Percentiles rank a stretch among this genome's conserved stretches.
These are phyloP conservation scores for Purpureocillium lavendulum DNA, from an alignment of 2,329 filamentous ascomycete species.

Conservation along the genomic window DNA sequence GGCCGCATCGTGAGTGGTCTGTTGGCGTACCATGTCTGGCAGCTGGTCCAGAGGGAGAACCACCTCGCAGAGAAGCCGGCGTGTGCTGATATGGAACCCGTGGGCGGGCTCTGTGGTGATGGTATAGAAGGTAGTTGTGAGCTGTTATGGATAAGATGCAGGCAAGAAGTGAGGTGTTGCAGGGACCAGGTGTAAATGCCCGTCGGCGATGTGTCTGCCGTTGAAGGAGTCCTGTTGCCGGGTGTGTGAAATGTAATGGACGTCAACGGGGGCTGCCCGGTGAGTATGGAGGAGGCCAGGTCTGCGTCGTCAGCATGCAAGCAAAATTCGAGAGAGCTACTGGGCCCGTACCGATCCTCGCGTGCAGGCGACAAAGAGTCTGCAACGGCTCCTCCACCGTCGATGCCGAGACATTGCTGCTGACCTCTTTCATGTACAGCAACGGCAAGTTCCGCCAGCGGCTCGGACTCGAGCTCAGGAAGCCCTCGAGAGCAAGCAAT, in stretches of 20 bases:
- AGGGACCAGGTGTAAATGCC: constrained; percentile 5
- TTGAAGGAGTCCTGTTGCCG: background rate
- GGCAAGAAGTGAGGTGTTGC: constrained; percentile 5
- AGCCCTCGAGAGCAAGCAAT: constrained; percentile 2
- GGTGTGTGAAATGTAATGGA: constrained; percentile 1
- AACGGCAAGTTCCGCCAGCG: constrained; percentile 5
- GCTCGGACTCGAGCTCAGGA: constrained; percentile 3
- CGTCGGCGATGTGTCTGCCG: background rate
- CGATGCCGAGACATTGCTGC: background rate
- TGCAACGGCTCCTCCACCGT: constrained; percentile 7
- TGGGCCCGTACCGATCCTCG: constrained; percentile 7
- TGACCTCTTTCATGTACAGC: background rate
- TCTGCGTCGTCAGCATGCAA: constrained; percentile 1
- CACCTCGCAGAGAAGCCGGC: constrained; percentile 4
- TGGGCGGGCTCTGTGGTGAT: background rate
- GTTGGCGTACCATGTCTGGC: constrained; percentile 10
- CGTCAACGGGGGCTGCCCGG: constrained; percentile 5
- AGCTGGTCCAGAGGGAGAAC: constrained; percentile 9
- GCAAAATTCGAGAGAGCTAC: no score
- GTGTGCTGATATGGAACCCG: background rate
- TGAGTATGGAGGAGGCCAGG: constrained; percentile 8
- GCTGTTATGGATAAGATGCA: constrained; percentile 4
- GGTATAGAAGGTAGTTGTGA: background rate
- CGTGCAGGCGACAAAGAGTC: constrained; percentile 7
- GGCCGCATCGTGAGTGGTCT: constrained; percentile 9